These are phyloP conservation scores for Rosa persica DNA, from an alignment of 306 rosid species.

Conservation along the genomic window DNA sequence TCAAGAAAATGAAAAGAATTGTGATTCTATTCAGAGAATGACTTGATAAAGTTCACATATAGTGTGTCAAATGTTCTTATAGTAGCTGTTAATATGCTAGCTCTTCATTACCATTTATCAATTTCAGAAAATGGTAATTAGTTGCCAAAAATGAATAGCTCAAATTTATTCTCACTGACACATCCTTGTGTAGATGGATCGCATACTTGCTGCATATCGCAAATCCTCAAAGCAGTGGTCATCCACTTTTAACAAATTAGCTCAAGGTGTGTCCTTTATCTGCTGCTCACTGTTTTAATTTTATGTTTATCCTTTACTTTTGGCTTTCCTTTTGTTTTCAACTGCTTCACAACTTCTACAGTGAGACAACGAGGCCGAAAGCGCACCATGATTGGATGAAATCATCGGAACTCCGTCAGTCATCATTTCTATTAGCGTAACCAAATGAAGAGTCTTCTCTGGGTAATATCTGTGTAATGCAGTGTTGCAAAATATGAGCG, in stretches of 20 bases:
- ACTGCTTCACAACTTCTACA: conserved; percentile 27
- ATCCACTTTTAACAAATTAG: conserved; percentile 54
- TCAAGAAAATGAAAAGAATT: background rate
- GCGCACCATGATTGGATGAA: conserved; percentile 94
- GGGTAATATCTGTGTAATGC: background rate
- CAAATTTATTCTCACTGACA: background rate
- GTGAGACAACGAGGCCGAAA: conserved; percentile 90
- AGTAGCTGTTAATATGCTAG: background rate
- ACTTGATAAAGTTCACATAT: background rate
- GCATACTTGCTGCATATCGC: conserved; percentile 60
- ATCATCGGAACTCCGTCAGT: conserved; percentile 29
- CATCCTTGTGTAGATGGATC: conserved; percentile 40
- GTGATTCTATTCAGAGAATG: background rate
- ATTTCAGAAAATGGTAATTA: background rate
- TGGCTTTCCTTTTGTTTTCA: background rate
- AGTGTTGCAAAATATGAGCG: background rate
- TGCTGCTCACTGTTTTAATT: background rate
- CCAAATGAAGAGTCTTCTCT: background rate
- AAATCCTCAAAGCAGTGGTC: conserved; percentile 95
- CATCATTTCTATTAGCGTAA: background rate
- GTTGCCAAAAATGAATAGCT: background rate
- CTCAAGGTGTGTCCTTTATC: conserved; percentile 39
- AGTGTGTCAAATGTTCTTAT: background rate
- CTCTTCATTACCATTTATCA: no score
- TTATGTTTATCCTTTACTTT: background rate